A percentile compares a stretch with the other conserved stretches of the same genome.
phyloP scores from a whole-genome alignment of 2,329 filamentous ascomycete species.

The Clathrospora elynae region DNA sequence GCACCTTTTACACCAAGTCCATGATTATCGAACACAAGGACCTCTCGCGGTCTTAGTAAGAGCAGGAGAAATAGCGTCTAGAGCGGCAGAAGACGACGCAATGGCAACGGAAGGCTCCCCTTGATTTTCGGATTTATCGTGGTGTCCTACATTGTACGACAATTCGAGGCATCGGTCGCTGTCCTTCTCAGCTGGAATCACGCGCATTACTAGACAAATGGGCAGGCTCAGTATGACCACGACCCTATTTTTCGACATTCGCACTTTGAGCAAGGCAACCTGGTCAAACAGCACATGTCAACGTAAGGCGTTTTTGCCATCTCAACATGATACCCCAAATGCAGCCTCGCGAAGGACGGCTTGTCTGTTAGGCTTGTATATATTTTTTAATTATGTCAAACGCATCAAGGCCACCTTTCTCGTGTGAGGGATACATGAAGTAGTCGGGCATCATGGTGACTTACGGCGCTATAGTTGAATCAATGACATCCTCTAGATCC shows the following conservation, averaged over 20 bases:
- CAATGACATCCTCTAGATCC: too few relatives aligned
- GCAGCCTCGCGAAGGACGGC: too few relatives aligned
- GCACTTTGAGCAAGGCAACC: constrained; percentile 3
- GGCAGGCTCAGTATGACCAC: constrained; percentile 1
- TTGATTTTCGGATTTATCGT: constrained; percentile 16
- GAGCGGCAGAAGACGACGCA: constrained; percentile 40
- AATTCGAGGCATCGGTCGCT: neutral
- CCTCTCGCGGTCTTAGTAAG: constrained; percentile 46
- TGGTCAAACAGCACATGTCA: constrained; percentile 10
- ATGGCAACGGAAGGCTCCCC: constrained; percentile 31
- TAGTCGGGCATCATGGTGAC: too few relatives aligned
- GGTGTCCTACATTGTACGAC: constrained; percentile 5
- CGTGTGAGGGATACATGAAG: constrained; percentile 4
- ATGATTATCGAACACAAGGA: constrained; percentile 41
- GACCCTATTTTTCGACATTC: neutral
- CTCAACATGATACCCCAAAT: constrained; percentile 16
- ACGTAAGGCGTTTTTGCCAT: too few relatives aligned
- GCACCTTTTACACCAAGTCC: constrained; percentile 26
- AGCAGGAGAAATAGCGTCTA: constrained; percentile 46
- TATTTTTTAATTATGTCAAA: too few relatives aligned
- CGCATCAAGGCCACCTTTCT: constrained; percentile 8
- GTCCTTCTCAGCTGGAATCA: constrained; percentile 1
- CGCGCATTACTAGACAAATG: neutral
- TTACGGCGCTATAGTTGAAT: too few relatives aligned
- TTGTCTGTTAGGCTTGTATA: too few relatives aligned